Percentiles rank a stretch among this genome's conserved stretches.
Evolutionary conservation across 345 rosid species (phyloP).

Genomic region (Linum lewisii): DNA sequence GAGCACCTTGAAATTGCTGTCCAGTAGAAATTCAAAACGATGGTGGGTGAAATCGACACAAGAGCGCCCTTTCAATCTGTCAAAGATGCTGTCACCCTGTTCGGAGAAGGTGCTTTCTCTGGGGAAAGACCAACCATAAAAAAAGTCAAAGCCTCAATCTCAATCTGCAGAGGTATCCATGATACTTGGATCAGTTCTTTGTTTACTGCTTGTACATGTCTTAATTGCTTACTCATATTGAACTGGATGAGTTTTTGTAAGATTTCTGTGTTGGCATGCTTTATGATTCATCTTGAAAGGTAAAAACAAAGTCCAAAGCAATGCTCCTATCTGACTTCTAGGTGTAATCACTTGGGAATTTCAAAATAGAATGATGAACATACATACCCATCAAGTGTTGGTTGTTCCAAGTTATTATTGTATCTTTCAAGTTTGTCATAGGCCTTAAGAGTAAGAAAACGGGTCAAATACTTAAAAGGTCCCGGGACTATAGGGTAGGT

Average conservation of each 20-base stretch:
- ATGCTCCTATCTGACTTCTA: no score
- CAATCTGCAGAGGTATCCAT: slow-evolving; percentile 69
- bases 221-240: neutral
- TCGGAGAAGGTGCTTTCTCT: slow-evolving; percentile 84
- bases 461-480: no score
- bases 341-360: no score
- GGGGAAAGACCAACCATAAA: slow-evolving; percentile 62
- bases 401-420: neutral
- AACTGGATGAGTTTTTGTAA: neutral
- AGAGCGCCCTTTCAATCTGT: slow-evolving; percentile 97
- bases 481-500: no score
- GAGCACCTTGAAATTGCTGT: slow-evolving; percentile 25
- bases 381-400: no score
- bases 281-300: no score
- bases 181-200: neutral
- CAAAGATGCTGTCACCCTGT: slow-evolving; percentile 82
- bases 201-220: neutral
- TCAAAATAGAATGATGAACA: no score
- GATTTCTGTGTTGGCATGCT: neutral
- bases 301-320: no score
- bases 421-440: no score
- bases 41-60: slow-evolving; percentile 96
- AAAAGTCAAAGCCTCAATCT: slow-evolving; percentile 56
- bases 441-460: no score
- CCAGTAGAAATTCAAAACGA: slow-evolving; percentile 28